Percentiles rank a stretch among this genome's conserved stretches.
Evolutionary conservation across 2,329 filamentous ascomycete genomes (phyloP).

Genomic region (Thelonectria blattea): DNA sequence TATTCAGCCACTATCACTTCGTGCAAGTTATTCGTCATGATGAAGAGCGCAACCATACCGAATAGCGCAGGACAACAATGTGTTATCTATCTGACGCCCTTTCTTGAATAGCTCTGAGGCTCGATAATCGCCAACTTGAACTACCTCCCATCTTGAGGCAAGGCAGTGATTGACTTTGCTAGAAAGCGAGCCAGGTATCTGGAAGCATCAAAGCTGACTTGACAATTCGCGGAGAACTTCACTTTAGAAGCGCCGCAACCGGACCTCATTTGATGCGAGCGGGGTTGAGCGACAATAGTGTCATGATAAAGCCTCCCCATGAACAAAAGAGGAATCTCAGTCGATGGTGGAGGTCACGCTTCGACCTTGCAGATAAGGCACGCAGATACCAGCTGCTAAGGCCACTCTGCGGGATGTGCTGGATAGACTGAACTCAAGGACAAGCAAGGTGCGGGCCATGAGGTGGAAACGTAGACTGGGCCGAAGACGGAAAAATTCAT

Average conservation of each 20-base stretch:
- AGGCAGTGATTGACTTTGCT: not conserved
- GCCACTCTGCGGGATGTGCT: slow-evolving; percentile 8
- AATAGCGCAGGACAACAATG: too few species aligned
- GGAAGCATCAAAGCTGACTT: not conserved
- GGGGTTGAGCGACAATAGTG: not conserved
- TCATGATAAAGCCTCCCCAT: not conserved
- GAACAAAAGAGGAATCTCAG: not conserved
- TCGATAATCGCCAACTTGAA: too few species aligned
- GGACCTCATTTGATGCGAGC: not conserved
- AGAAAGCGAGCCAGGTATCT: not conserved
- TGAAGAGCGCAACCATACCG: too few species aligned
- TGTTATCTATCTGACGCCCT: too few species aligned
- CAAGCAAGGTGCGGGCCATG: not conserved
- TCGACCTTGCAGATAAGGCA: not conserved
- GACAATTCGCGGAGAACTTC: not conserved
- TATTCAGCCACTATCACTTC: too few species aligned
- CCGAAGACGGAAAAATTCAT: not conserved
- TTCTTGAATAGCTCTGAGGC: too few species aligned
- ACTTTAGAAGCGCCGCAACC: not conserved
- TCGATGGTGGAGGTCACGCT: not conserved
- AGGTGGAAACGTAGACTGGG: too few species aligned
- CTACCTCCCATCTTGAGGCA: not conserved
- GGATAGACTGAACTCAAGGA: not conserved
- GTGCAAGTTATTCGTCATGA: too few species aligned
- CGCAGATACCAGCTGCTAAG: not conserved